Conservation (phyloP, 1,284 basidiomycete genomes). For the Tremellales sp. region DNA sequence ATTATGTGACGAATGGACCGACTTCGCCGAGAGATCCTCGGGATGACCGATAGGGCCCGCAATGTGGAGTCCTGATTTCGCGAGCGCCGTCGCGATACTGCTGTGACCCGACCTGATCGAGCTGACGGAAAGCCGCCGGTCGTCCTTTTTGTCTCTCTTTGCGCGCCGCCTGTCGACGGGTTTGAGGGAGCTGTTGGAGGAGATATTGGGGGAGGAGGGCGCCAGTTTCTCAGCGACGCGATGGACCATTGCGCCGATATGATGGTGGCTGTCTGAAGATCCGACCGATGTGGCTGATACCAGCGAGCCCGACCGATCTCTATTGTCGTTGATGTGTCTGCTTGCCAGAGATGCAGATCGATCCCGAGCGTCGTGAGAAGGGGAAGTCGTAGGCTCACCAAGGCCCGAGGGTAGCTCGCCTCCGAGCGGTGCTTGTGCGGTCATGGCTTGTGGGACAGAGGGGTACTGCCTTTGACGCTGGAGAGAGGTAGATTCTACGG, state of each 20-base stretch:
- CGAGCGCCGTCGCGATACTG: slow-evolving; percentile 36
- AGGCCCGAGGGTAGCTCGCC: too few relatives aligned
- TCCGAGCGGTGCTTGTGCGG: too few relatives aligned
- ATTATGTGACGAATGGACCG: slow-evolving; percentile 9
- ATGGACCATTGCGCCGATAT: slow-evolving; percentile 25
- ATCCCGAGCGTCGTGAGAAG: slow-evolving; percentile 3
- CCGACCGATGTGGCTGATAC: not conserved
- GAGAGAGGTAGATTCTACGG: too few relatives aligned
- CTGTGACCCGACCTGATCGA: slow-evolving; percentile 23
- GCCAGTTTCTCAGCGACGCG: slow-evolving; percentile 15
- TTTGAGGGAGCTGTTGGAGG: slow-evolving; percentile 8
- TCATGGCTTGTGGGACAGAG: too few relatives aligned
- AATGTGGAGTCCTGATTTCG: slow-evolving; percentile 33
- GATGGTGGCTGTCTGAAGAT: slow-evolving; percentile 11
- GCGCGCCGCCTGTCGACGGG: slow-evolving; percentile 15
- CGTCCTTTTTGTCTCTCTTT: slow-evolving; percentile 21
- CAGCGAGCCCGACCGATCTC: slow-evolving; percentile 11
- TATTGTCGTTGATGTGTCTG: too few relatives aligned
- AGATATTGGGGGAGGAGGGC: slow-evolving; percentile 5
- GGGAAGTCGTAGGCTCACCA: not conserved
- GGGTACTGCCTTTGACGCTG: too few relatives aligned
- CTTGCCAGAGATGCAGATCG: slow-evolving; percentile 11
- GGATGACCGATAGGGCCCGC: slow-evolving; percentile 7
- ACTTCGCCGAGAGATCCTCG: slow-evolving; percentile 1
- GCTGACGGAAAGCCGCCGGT: slow-evolving; percentile 20